Conservation (phyloP, 495 filamentous ascomycete species). For the Penicillium malachiteum region DNA sequence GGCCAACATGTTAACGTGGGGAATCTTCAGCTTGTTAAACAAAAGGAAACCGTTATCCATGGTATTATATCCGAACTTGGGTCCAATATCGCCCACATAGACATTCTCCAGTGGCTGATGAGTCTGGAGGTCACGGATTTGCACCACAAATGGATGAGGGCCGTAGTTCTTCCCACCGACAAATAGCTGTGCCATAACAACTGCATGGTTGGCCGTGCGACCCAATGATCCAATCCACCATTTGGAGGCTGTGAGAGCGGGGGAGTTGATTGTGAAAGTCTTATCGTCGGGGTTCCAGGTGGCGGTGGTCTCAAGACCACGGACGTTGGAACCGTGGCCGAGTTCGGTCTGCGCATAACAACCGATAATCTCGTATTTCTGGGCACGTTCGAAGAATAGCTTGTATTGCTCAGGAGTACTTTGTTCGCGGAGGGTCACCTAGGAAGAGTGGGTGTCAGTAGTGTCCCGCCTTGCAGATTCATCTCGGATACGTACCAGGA, state of each 20-base stretch:
- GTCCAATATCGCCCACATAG: slow-evolving; percentile 71
- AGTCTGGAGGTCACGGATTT: slow-evolving; percentile 67
- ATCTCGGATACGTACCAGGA: slow-evolving; percentile 44
- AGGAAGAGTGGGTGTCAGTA: neutral
- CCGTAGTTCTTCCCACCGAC: slow-evolving; percentile 64
- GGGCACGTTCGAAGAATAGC: slow-evolving; percentile 62
- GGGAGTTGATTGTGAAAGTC: slow-evolving; percentile 68
- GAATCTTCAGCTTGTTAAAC: slow-evolving; percentile 68
- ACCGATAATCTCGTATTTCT: slow-evolving; percentile 65
- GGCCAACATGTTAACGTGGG: slow-evolving; percentile 67
- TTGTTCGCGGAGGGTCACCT: slow-evolving; percentile 68
- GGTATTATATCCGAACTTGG: slow-evolving; percentile 70
- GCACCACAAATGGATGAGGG: slow-evolving; percentile 74
- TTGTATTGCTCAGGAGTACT: slow-evolving; percentile 67
- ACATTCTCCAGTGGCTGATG: slow-evolving; percentile 69
- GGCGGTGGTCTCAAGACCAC: slow-evolving; percentile 71
- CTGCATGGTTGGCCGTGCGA: slow-evolving; percentile 69
- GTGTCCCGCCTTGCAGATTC: neutral
- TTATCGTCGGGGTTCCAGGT: slow-evolving; percentile 67
- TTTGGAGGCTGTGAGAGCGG: slow-evolving; percentile 65
- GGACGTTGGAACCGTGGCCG: slow-evolving; percentile 72
- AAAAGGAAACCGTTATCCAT: slow-evolving; percentile 77
- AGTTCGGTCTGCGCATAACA: slow-evolving; percentile 79
- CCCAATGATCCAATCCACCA: slow-evolving; percentile 81
- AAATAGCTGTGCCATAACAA: slow-evolving; percentile 70